phyloP scores from a whole-genome alignment of 2,329 filamentous ascomycete genomes.

The Geoglossum cookeanum region DNA sequence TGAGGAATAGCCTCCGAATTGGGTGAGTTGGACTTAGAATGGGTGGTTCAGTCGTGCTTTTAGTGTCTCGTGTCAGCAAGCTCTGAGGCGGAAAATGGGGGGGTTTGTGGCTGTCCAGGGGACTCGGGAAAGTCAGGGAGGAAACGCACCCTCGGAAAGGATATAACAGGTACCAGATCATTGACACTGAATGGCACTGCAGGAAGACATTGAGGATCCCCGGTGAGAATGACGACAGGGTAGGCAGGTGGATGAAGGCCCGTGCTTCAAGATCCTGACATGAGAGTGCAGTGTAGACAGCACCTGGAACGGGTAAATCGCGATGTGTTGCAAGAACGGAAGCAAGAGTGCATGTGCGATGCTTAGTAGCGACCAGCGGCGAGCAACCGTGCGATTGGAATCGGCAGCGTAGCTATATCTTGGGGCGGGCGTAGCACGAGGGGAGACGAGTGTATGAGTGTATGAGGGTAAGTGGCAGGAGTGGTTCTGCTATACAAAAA shows the following conservation, averaged over 20 bases:
- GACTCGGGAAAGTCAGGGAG: constrained; percentile 3
- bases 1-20: constrained; percentile 42
- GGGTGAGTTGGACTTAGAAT: constrained; percentile 44
- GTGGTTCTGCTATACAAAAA: too few relatives aligned
- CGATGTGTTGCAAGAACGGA: too few relatives aligned
- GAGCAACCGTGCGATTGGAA: too few relatives aligned
- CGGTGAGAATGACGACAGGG: neutral
- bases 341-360: too few relatives aligned
- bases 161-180: constrained; percentile 66
- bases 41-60: constrained; percentile 58
- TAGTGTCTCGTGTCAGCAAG: constrained; percentile 3
- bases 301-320: too few relatives aligned
- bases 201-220: neutral
- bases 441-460: too few relatives aligned
- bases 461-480: too few relatives aligned
- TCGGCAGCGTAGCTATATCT: too few relatives aligned
- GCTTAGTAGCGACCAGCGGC: too few relatives aligned
- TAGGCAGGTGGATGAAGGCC: neutral
- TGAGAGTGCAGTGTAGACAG: neutral
- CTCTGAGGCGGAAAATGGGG: neutral
- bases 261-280: neutral
- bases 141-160: constrained; percentile 52
- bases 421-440: too few relatives aligned
- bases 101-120: neutral
- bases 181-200: constrained; percentile 11